Base-by-base conservation (phyloP, 768 basidiomycete species). In the Panellus pusillus region DNA sequence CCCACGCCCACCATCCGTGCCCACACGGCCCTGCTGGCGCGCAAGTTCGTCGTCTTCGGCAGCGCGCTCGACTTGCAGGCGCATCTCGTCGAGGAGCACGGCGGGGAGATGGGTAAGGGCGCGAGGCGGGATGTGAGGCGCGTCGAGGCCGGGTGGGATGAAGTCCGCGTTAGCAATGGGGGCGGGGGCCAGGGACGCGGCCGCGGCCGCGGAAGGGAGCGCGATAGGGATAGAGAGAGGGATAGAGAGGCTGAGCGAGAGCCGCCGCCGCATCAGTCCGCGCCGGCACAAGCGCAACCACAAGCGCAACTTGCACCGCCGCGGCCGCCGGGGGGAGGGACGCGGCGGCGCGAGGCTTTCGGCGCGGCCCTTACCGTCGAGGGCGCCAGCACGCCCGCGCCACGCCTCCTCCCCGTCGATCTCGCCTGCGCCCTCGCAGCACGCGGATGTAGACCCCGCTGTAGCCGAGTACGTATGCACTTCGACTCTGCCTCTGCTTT, bases 41-140 rank as follows among this genome's bases (percentile, higher is more conserved):
- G 83, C 62, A 98, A 97, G 71, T 99, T 99, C 59, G 90, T 98
- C 55, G 97, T 98, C 12, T 98, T 98, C 68, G 83, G 84, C 37
- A 87, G 87, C 4, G 77, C 82, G 13, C 73, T 99, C 11, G 97
- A 99, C 66, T 82, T 98, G 35, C 84, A 93, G 68, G 96, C 87
- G 0, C 97, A 99, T 67, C 86, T 88, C 72, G 86, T 98, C 9
- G 86, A 90, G 48, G 86, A 84, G 47, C 93, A 95, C 56, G 88
- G 86, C 9, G 80, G 77, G 1, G 84, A 84, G 29, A 86, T 91
- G 85, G 82, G 78, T 14, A 69, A 88, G 2, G 77, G 82, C 14
- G 89, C 89, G 61, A 82, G 79, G 60, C 83, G 78, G 52, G 87
- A 87, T 18, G 84, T 83, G 0, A 74, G 85, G 24, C 77, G 89